Conservation (phyloP, 2,329 filamentous ascomycete species). For the Akanthomyces muscarius region DNA sequence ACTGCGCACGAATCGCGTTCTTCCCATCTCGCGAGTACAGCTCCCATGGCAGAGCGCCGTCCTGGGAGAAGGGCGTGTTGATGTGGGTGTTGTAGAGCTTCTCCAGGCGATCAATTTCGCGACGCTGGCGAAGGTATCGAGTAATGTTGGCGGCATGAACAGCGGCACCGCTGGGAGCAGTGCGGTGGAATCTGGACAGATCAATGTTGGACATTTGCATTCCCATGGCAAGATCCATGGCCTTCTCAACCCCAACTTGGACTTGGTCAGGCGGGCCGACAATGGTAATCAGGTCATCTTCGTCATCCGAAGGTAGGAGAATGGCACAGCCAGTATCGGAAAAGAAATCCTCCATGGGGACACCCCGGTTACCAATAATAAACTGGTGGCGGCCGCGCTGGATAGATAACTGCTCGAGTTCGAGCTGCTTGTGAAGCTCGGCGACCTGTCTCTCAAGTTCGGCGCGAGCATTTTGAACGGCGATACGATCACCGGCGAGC, state of each 20-base stretch:
- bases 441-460: conserved; percentile 76
- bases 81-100: conserved; percentile 79
- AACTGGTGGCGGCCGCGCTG: conserved; percentile 89
- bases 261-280: conserved; percentile 75
- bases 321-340: conserved; percentile 86
- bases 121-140: conserved; percentile 77
- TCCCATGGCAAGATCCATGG: conserved; percentile 81
- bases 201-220: conserved; percentile 85
- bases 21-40: conserved; percentile 84
- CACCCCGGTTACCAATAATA: conserved; percentile 80
- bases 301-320: conserved; percentile 71
- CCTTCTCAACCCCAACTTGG: conserved; percentile 70
- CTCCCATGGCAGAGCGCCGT: conserved; percentile 76
- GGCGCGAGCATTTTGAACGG: conserved; percentile 73
- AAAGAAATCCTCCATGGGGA: conserved; percentile 81
- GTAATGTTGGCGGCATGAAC: conserved; percentile 82
- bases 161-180: conserved; percentile 66
- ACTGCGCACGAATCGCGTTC: conserved; percentile 71
- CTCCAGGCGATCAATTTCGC: conserved; percentile 80
- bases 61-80: conserved; percentile 67
- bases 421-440: conserved; percentile 70
- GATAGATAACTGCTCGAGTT: conserved; percentile 74
- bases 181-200: conserved; percentile 72
- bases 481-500: conserved; percentile 78
- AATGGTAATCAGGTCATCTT: conserved; percentile 79